These are phyloP conservation scores for Zymoseptoria crescenta DNA, from an alignment of 2,329 filamentous ascomycete species.

Conservation along the genomic window DNA sequence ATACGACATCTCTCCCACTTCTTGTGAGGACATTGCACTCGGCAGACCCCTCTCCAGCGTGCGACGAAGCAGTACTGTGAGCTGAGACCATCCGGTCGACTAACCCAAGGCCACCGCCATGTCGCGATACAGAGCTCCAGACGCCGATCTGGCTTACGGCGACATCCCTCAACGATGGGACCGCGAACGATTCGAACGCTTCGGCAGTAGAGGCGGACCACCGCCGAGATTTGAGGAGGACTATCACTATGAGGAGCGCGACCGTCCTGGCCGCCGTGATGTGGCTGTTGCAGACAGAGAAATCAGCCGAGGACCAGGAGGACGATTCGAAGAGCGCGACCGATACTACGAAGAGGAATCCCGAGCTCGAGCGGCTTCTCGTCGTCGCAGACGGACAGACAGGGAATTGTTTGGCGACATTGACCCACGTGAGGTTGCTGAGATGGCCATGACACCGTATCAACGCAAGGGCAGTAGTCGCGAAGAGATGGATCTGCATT, in stretches of 20 bases:
- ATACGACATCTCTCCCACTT: not conserved
- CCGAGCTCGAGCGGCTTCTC: conserved; percentile 17
- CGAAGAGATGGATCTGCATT: conserved; percentile 45
- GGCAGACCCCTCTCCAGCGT: not conserved
- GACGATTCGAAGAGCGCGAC: conserved; percentile 47
- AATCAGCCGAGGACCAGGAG: conserved; percentile 24
- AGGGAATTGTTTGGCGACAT: conserved; percentile 42
- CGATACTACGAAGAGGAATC: conserved; percentile 42
- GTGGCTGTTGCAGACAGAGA: conserved; percentile 37
- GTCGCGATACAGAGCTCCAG: conserved; percentile 28
- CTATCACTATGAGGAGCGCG: conserved; percentile 33
- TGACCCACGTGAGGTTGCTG: conserved; percentile 39
- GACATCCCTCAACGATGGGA: conserved; percentile 45
- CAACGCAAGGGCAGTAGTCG: conserved; percentile 43
- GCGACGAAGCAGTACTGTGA: not conserved
- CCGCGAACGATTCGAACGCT: conserved; percentile 43
- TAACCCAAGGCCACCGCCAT: conserved; percentile 8
- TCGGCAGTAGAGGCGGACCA: conserved; percentile 28
- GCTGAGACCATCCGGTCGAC: not conserved
- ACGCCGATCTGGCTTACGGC: conserved; percentile 36
- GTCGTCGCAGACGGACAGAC: conserved; percentile 29
- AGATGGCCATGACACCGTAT: conserved; percentile 49
- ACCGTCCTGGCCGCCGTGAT: conserved; percentile 34
- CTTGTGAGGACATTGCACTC: not conserved
- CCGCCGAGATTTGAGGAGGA: conserved; percentile 34